Base-by-base conservation (phyloP, 1,139 yeast species). In the Kluyveromyces sp. region DNA sequence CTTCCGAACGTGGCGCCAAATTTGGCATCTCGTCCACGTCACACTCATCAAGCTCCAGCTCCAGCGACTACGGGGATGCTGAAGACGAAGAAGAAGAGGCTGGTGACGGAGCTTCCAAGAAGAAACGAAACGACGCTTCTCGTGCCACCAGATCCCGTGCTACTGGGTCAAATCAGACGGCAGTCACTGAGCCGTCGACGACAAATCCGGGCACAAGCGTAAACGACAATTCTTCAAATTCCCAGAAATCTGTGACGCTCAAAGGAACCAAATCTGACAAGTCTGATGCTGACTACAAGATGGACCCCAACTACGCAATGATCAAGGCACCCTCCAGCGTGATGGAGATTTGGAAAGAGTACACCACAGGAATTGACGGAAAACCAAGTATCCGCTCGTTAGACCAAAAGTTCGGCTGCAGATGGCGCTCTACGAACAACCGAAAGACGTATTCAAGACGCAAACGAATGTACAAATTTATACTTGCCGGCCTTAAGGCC, bases 281-380 rank as follows among this genome's bases (percentile, higher is more conserved):
- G 38, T 26, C 22, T 25, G n/a, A n/a, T n/a, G 22, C 38, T 9
- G 22, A 35, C 26, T 9, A 6, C 17, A 13, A 35, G 26, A 35
- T n/a, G 26, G 41, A 38, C 31, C 41, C 41, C 3, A 53, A 59
- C 35, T 61, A 59, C 41, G 57, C 59, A 12, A 43, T 62, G 12
- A 44, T 59, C 18, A 61, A 61, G 46, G 67, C 66, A 3, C 66
- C 66, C 17, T 57, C 57, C 35, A 60, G 56, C 42, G 65, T 62
- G 8, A 50, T 52, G 25, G 60, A 63, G n/a, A 61, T 63, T 13
- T 63, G 66, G 66, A 60, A 59, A 31, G 69, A 65, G 43, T 65
- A 64, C 43, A 55, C 58, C 1, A 49, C 50, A 34, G 69, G 69
- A 1, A 54, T 64, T 13, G 55, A 61, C 43, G 67, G 67, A 0